Evolutionary conservation across 208 protist genomes (phyloP), one percentile per base, ranked within the genome.

Genomic region (Leishmania arabica): DNA sequence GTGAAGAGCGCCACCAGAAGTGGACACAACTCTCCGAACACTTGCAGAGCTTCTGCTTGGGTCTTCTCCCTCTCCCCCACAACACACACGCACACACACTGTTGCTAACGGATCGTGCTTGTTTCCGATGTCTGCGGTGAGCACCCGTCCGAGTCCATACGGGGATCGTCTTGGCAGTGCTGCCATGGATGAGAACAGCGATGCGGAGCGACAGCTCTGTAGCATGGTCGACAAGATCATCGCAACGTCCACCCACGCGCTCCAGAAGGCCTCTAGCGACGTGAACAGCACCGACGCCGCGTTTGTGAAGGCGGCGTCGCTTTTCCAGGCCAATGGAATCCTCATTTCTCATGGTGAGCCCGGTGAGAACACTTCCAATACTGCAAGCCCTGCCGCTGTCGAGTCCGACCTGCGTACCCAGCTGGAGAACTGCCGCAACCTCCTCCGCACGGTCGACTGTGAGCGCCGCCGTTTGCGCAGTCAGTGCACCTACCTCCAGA

Each of bases 381-480:
- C 45, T 5, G 42, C 64, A 75, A 40, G 24, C 37, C 42, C 49
- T 69, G 54, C 58, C 69, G 76, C 40, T n/a, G 42, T 45, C 1
- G 81, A 71, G 34, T 80, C 45, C 1, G 62, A 40, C 0, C 81
- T 93, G 54, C 79, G 80, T 21, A 65, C 54, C 17, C 84, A 89
- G 56, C 82, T 93, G 56, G 81, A 86, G 56, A 51, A 88, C 64
- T 88, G 86, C 37, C 82, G 83, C 37, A 82, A 88, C 31, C 71
- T 95, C 2, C 60, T 95, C 60, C 90, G 90, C 21, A 84, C 74
- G 24, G 85, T 94, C 8, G 92, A 94, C 75, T 84, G 87, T 71
- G 92, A 95, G 84, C 92, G 86, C 2, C 86, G 89, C 21, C 83
- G 85, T 51, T 72, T 84, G 66, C 81, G 75, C 34, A 70, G 82